Evolutionary conservation across 2,329 filamentous ascomycete genomes (phyloP).

Genomic region (Colletotrichum eleusines): DNA sequence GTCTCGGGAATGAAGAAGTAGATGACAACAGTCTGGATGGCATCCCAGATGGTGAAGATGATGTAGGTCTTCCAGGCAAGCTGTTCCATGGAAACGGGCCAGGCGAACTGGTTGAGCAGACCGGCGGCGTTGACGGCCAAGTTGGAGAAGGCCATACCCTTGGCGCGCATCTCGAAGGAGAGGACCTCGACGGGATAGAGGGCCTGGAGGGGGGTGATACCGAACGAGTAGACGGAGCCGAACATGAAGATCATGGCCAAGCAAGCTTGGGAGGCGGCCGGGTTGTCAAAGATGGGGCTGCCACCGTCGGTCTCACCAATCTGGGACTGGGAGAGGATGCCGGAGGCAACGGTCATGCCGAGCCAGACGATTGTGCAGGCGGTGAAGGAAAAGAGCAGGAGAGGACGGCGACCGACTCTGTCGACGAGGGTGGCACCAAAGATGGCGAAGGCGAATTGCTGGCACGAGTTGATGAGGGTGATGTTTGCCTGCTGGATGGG

Average conservation of each 20-base stretch:
- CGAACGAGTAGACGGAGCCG: constrained; percentile 63
- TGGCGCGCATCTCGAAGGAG: constrained; percentile 62
- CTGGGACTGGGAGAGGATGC: constrained; percentile 52
- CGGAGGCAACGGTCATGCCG: constrained; percentile 61
- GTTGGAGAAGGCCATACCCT: constrained; percentile 61
- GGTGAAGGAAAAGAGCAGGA: constrained; percentile 63
- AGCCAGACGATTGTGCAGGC: constrained; percentile 63
- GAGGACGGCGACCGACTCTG: constrained; percentile 63
- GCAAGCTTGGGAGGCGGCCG: constrained; percentile 57
- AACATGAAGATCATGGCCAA: constrained; percentile 68
- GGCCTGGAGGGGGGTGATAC: constrained; percentile 51
- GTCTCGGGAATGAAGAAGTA: constrained; percentile 61
- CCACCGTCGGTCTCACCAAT: constrained; percentile 47
- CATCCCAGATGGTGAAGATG: constrained; percentile 56
- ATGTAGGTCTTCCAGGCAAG: constrained; percentile 64
- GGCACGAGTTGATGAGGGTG: constrained; percentile 63
- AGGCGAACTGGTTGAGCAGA: constrained; percentile 56
- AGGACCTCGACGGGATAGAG: constrained; percentile 62
- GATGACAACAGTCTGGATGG: constrained; percentile 52
- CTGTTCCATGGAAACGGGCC: constrained; percentile 57
- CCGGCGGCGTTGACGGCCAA: constrained; percentile 56
- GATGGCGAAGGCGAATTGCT: constrained; percentile 63
- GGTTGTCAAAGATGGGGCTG: constrained; percentile 48
- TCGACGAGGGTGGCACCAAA: constrained; percentile 64
- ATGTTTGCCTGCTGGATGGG: constrained; percentile 59